Percentiles rank a stretch among this genome's conserved stretches.
These are phyloP conservation scores for Globisporangium ultimum DNA, from an alignment of 352 stramenopile genomes.

Conservation along the genomic window DNA sequence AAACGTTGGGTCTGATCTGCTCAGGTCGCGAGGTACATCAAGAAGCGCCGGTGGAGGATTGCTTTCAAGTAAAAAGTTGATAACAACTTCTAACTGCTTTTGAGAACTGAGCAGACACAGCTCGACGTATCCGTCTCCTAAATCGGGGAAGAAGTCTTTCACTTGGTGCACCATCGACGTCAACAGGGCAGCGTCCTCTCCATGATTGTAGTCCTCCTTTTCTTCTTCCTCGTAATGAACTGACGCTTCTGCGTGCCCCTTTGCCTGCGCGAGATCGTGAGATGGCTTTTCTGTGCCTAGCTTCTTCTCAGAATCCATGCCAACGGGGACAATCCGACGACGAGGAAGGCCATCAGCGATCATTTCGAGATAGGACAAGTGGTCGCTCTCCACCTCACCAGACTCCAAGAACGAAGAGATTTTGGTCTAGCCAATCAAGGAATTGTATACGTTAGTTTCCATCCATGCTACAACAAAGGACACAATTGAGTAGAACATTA, in stretches of 20 bases:
- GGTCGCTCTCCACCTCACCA: conserved; percentile 50
- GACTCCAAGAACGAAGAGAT: conserved; percentile 46
- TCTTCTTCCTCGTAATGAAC: conserved; percentile 7
- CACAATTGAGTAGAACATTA: conserved; percentile 8
- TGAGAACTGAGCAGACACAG: conserved; percentile 47
- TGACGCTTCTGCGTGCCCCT: conserved; percentile 8
- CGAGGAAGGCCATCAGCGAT: conserved; percentile 60
- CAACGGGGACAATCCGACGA: conserved; percentile 23
- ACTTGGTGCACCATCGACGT: conserved; percentile 45
- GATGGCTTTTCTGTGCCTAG: too few species aligned
- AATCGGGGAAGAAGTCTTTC: conserved; percentile 54
- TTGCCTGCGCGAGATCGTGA: neutral
- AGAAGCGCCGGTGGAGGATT: conserved; percentile 36
- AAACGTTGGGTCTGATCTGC: conserved; percentile 29
- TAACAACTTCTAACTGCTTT: conserved; percentile 44
- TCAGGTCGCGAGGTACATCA: conserved; percentile 26
- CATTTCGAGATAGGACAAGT: conserved; percentile 69
- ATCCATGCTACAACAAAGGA: neutral
- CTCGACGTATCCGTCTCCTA: conserved; percentile 62
- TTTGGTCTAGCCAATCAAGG: conserved; percentile 30
- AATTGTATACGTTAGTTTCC: neutral
- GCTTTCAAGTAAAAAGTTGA: conserved; percentile 58
- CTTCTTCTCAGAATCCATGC: conserved; percentile 4
- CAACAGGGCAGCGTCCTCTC: conserved; percentile 11
- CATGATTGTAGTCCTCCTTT: neutral